Conservation (phyloP, 2,329 filamentous ascomycete species). For the Fusarium dlaminii region DNA sequence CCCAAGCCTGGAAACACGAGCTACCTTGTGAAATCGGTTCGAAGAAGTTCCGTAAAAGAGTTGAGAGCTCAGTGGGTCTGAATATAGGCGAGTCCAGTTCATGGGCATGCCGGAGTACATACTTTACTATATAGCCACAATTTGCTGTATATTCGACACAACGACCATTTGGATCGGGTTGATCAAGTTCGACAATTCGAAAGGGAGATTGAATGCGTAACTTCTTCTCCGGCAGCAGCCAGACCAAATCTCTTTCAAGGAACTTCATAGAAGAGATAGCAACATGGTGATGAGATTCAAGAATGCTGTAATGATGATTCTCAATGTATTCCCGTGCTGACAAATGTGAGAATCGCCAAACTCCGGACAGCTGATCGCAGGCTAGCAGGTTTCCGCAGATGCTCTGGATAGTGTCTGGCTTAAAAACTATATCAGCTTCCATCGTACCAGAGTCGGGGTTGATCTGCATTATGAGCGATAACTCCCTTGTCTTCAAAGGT, state of each 20-base stretch:
- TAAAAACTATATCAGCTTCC: fast-evolving
- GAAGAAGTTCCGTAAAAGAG: fast-evolving
- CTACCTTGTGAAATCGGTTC: fast-evolving
- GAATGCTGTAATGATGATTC: fast-evolving
- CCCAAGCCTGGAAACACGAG: fast-evolving
- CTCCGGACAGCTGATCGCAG: fast-evolving
- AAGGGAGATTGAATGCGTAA: too few species aligned
- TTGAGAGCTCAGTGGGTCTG: fast-evolving
- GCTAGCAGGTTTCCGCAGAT: neutral
- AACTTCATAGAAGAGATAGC: neutral
- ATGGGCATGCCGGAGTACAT: fast-evolving
- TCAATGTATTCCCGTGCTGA: neutral
- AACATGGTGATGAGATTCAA: fast-evolving
- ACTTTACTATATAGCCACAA: fast-evolving
- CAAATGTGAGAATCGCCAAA: neutral
- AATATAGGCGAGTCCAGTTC: fast-evolving
- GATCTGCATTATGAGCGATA: fast-evolving
- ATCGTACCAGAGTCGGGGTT: fast-evolving
- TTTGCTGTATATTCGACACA: fast-evolving
- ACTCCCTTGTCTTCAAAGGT: fast-evolving
- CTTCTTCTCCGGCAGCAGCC: too few species aligned
- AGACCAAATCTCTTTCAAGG: fast-evolving
- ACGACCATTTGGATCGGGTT: fast-evolving
- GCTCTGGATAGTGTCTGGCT: fast-evolving
- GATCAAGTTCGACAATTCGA: too few species aligned